Base-by-base conservation (phyloP, 169 alveolate genomes). In the Plasmodium knowlesi region DNA sequence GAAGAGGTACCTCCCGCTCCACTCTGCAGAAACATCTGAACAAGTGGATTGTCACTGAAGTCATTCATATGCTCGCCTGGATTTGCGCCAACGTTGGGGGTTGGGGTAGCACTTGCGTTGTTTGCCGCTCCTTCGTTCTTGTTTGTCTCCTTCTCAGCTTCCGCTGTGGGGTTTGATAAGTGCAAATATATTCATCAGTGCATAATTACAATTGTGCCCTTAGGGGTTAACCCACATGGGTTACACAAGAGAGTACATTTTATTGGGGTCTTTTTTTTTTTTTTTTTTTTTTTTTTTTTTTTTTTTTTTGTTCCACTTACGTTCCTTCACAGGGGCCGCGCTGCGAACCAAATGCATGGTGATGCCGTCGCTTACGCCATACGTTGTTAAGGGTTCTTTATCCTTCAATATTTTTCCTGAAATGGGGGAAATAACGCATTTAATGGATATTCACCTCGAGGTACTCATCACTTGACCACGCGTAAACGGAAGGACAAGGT, bases 321-420 rank as follows among this genome's bases (percentile, higher is more conserved):
- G 81, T 14, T 90, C 94, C 67, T 83, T 90, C 19, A 94, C 82
- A 4, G 96, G 91, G 5, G 92, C 97, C 19, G 98, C 98, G 76
- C 98, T 97, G 53, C 98, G 96, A 41, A 98, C 99, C 93, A 98
- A 83, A 85, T 98, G 99, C 94, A 98, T 96, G 67, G 98, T 97
- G 92, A 96, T 97, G 16, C 99, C 99, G 90, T 96, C 97, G 70
- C 96, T 98, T 71, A 97, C 98, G 54, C 94, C 96, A 61, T 96
- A 96, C 16, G 86, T 82, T 34, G 96, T 85, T 71, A 98, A 83
- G 39, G 92, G 76, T 73, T 98, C 99, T 37, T 88, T 97, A 80
- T 98, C 99, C 96, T 97, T 98, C 70, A 98, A 93, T 30, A 98
- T 97, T 82, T 98, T 93, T 22, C 99, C 99, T 97, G 54, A 3